Percentiles rank a stretch among this genome's conserved stretches.
Conservation (phyloP, 192 early-diverging fungal genomes). For the Polychytrium aggregatum region DNA sequence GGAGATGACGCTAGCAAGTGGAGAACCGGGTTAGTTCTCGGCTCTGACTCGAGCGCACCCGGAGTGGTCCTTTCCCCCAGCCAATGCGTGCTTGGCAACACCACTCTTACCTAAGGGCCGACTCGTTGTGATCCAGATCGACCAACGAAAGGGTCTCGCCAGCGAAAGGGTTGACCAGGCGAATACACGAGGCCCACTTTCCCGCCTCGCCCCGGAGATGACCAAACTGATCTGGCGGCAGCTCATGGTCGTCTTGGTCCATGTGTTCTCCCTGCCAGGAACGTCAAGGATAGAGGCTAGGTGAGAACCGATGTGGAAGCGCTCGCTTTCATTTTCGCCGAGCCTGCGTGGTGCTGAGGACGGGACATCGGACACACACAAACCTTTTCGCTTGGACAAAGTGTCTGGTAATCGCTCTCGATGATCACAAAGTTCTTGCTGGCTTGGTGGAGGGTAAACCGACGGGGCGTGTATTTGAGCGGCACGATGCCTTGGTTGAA, state of each 20-base stretch:
- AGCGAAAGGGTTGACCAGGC: conserved; percentile 63
- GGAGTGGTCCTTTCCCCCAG: too few species aligned
- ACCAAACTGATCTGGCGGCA: conserved; percentile 72
- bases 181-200: conserved; percentile 80
- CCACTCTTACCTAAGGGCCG: conserved; percentile 64
- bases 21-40: neutral
- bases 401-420: conserved; percentile 76
- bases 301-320: neutral
- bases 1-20: conserved; percentile 9
- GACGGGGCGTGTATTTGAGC: conserved; percentile 78
- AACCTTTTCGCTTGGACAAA: conserved; percentile 55
- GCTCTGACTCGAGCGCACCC: too few species aligned
- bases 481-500: conserved; percentile 81
- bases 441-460: conserved; percentile 58
- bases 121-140: conserved; percentile 76
- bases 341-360: too few species aligned
- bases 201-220: conserved; percentile 53
- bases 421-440: conserved; percentile 78
- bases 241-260: conserved; percentile 43
- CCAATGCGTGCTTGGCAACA: too few species aligned
- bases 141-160: conserved; percentile 54
- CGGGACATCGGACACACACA: too few species aligned
- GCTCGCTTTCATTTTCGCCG: too few species aligned
- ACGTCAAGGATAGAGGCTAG: too few species aligned
- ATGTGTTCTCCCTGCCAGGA: too few species aligned